Base-by-base conservation (phyloP, 768 basidiomycete genomes). In the Suillus sp. region DNA sequence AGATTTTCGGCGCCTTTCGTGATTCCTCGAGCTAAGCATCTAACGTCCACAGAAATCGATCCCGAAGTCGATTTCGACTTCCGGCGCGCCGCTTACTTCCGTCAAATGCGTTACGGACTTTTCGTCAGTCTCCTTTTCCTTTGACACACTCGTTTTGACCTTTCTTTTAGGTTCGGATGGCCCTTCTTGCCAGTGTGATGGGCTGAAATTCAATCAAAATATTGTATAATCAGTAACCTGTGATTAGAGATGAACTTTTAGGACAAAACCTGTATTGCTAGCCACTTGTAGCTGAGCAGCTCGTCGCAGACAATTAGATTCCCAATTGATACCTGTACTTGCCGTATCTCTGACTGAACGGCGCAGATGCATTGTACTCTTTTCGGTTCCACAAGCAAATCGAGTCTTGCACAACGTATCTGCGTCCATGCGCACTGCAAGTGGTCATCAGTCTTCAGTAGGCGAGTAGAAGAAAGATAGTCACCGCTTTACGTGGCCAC, bases 11-110 rank as follows among this genome's bases (percentile, higher is more conserved):
- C n/a, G 25, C 8, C 38, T 61, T 22, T 18, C 30, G 30, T 61
- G n/a, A 55, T 18, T 30, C n/a, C n/a, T 11, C 9, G 43, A 20
- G 35, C 27, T 35, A 45, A 64, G 62, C 70, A 62, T 73, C 63
- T 13, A 20, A 34, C 32, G 18, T 65, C 30, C n/a, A 4, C 68
- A 95, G 97, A 99, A 90, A 98, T 99, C 69, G 96, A 98, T 74
- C 93, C 95, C 3, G 96, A 96, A 74, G 96, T 99, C 51, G 97
- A 99, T 77, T 98, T 96, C 68, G 96, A 99, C 75, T 91, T 87
- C 8, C 86, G 92, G 34, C 86, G 96, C 13, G 96, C 96, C 2
- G 95, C 93, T 25, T 99, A 98, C 78, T 98, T 99, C 90, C 88
- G 96, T 43, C 96, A 98, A 72, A 98, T 97, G 96, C 88, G 95